Base-by-base conservation (phyloP, 2,329 filamentous ascomycete genomes). In the Fusarium veterinarium region DNA sequence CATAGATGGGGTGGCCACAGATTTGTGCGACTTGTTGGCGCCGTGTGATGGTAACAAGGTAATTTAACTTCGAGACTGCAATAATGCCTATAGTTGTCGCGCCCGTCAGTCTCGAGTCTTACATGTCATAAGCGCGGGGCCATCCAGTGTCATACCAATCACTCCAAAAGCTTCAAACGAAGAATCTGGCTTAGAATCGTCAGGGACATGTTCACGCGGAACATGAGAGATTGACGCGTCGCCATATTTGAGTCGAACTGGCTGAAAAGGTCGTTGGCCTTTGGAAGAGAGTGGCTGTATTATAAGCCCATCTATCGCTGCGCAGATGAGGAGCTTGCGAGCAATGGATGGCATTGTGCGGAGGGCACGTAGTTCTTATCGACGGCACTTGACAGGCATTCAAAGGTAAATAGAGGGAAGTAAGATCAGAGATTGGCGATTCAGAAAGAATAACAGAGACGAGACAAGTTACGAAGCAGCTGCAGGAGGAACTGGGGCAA, bases 11-110 rank as follows among this genome's bases (percentile, higher is more conserved):
- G 61, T 89, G 91, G 10, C 94, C 94, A 72, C 91, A 91, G 55
- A 98, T 91, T 72, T 95, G 92, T 6, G 96, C 96, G 55, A 98
- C 95, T 80, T 97, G 93, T 77, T 97, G 90, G 51, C 95, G 93
- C 64, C 91, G 90, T 28, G 92, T 95, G 77, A 99, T 97, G 16
- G 94, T 92, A 64, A 99, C 89, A 11, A 99, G 88, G 81, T 95
- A 98, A 72, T 91, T 93, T 33, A 91, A 89, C 41, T 91, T 92
- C 28, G 95, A 93, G 67, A 98, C 89, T 40, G 91, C 94, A 48
- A 99, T 88, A 3, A 99, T 84, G 28, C 96, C 95, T 98, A 51
- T 28, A 37, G 28, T 28, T 59, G 66, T 25, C 37, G 19, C 60
- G 57, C 41, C 60, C 58, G 64, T 59, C 31, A 73, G 60, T 49